Base-by-base conservation (phyloP, 2,329 filamentous ascomycete species). In the Claviceps sp. region DNA sequence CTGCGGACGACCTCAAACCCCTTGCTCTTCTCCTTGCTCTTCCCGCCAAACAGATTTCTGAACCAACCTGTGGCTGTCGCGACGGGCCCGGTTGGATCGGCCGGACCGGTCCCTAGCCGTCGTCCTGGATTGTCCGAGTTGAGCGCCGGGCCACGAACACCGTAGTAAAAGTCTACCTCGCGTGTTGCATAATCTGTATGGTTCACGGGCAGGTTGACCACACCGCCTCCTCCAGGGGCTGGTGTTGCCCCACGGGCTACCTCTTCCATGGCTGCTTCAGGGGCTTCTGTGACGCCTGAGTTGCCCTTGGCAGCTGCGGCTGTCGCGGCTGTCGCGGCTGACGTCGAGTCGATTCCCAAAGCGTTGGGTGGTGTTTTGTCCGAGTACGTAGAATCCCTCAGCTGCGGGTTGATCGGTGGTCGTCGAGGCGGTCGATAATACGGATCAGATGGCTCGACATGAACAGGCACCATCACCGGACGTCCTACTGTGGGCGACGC, bases 111-210 rank as follows among this genome's bases (percentile, higher is more conserved):
- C 61, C 93, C 91, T 49, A 96, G 74, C 63, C 87, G 91, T 48
- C 93, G 79, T 20, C 86, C 88, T 0, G 86, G 85, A 3, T 82
- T 82, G 55, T 88, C 86, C 1, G 88, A 86, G 59, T 85, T 90
- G 13, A 97, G 71, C 1, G 91, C 88, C 20, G 89, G 88, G 0
- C 93, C 93, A 37, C 93, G 82, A 18, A 95, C 86, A 9, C 89
- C 86, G 61, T 98, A 97, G 68, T 97, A 97, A 61, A 95, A 95
- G 65, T 98, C 93, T 0, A 94, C 88, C 67, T 98, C 93, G 52
- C 93, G 84, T 1, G 91, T 93, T 2, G 90, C 85, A 63, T 97
- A 97, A 63, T 98, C 91, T 1, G 86, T 84, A 47, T 81, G 76
- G 22, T 80, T 82, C 1, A 74, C 70, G 38, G 78, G 72, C 37